Conservation (phyloP, 352 stramenopile species). For the Elongisporangium undulatum region DNA sequence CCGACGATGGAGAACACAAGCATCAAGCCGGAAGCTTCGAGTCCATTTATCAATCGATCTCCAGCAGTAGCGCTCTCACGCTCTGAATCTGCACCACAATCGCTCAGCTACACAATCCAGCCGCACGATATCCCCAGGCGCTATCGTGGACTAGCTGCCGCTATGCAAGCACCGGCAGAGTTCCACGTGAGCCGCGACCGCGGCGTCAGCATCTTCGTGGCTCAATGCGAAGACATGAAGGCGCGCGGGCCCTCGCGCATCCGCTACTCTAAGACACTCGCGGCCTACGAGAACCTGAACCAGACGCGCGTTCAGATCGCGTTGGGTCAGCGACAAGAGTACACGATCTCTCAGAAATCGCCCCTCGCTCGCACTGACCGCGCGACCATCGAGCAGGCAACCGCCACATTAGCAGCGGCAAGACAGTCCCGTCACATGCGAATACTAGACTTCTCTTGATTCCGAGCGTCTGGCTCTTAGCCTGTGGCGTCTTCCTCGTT, state of each 20-base stretch:
- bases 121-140: slow-evolving; percentile 23
- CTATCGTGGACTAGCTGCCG: slow-evolving; percentile 34
- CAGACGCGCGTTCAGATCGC: slow-evolving; percentile 33
- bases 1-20: not conserved
- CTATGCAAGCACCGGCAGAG: slow-evolving; percentile 19
- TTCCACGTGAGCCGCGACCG: slow-evolving; percentile 34
- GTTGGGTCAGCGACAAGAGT: slow-evolving; percentile 25
- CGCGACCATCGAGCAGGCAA: slow-evolving; percentile 23
- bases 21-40: not conserved
- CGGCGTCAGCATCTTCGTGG: slow-evolving; percentile 44
- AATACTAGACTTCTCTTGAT: not conserved
- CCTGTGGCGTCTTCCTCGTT: slow-evolving; percentile 21
- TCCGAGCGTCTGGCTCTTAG: not conserved
- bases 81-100: slow-evolving; percentile 46
- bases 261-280: slow-evolving; percentile 32
- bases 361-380: slow-evolving; percentile 30
- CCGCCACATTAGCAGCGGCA: not conserved
- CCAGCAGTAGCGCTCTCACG: slow-evolving; percentile 8
- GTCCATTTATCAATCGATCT: not conserved
- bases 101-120: slow-evolving; percentile 10
- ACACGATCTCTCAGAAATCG: slow-evolving; percentile 12
- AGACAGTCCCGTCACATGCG: not conserved
- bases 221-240: slow-evolving; percentile 33
- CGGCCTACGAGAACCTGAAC: slow-evolving; percentile 32
- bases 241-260: slow-evolving; percentile 28